Base-by-base conservation (phyloP, 805 yeast genomes). In the Pichia heedii region DNA sequence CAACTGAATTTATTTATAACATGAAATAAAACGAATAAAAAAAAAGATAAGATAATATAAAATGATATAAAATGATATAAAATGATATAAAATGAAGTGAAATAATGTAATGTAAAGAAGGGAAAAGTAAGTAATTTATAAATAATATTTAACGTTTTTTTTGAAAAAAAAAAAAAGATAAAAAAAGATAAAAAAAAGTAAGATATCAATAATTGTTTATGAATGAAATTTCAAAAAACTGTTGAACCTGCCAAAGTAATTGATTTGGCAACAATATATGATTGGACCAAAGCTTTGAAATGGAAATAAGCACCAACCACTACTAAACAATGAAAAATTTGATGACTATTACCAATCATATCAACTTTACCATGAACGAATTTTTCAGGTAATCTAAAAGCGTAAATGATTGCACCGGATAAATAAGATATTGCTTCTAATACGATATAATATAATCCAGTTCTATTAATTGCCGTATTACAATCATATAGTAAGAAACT, bases 321-420 rank as follows among this genome's bases (percentile, higher is more conserved):
- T 8, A 86, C 95, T 53, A 83, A 60, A 10, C 82, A 61, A 58
- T 86, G 95, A 57, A 87, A 86, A 10, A 87, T 71, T 56, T 87
- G 96, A 58, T 87, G 96, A 7, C 94, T 82, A 51, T 84, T 83
- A 1, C 95, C 95, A 61, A 76, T 70, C 11, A 76, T 54, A 52
- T 86, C 95, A 57, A 72, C 84, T 19, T 33, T 59, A 0, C 88
- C 88, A 0, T 86, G 85, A 5, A 50, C 51, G 35, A 68, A 66
- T 39, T 83, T 68, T 57, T 88, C 97, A 0, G 97, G 97, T 29
- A 84, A 60, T 47, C 96, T 68, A 21, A 70, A 58, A 0, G 94
- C 96, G 59, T 88, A 88, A 42, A 89, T 60, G 2, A 70, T 68
- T 0, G 96, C 96, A 0, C 97, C 97, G 7, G 66, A 50, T 4